phyloP scores from a whole-genome alignment of 768 basidiomycete species.

The Kwoniella bestiolae region DNA sequence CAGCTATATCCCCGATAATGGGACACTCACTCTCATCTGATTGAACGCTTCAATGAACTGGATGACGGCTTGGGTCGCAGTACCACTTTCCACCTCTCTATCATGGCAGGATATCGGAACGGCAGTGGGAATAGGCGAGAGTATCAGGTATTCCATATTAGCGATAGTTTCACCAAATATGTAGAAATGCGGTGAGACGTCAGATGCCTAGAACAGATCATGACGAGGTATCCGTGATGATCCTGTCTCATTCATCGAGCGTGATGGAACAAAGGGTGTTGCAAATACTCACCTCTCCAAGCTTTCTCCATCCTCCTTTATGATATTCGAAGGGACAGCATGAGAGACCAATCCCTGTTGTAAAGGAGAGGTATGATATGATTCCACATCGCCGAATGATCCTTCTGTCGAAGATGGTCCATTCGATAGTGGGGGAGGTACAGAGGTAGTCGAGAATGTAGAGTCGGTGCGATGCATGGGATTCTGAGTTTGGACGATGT shows the following conservation, averaged over 20 bases:
- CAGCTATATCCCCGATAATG: not conserved
- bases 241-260: too few species aligned
- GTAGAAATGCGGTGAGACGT: not conserved
- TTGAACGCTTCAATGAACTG: constrained; percentile 11
- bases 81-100: not conserved
- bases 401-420: constrained; percentile 13
- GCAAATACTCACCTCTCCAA: not conserved
- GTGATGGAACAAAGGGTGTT: not conserved
- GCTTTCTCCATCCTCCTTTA: not conserved
- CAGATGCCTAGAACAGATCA: not conserved
- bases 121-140: constrained; percentile 29
- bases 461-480: constrained; percentile 13
- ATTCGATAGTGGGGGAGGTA: constrained; percentile 18
- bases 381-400: constrained; percentile 1
- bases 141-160: constrained; percentile 33
- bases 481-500: constrained; percentile 10
- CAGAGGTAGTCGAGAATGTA: constrained; percentile 7
- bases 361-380: not conserved
- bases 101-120: not conserved
- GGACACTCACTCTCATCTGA: constrained; percentile 18
- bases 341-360: not conserved
- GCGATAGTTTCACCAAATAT: not conserved
- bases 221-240: too few species aligned
- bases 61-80: not conserved
- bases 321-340: not conserved